Evolutionary conservation across 2,329 filamentous ascomycete genomes (phyloP).

Genomic region (Penicillium sp.): DNA sequence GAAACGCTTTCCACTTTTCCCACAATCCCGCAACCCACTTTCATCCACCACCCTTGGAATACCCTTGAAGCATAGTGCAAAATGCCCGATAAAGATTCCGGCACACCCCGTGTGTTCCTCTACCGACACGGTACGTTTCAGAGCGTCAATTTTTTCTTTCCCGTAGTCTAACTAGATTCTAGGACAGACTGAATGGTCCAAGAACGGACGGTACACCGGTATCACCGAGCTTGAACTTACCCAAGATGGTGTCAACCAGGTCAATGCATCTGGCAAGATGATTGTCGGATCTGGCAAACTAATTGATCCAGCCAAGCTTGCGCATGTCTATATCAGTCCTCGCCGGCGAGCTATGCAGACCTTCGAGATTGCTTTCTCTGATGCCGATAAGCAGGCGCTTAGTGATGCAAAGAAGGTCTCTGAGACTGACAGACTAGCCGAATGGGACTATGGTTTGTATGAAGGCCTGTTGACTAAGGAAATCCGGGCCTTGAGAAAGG

Average conservation of each 20-base stretch:
- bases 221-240: conserved; percentile 47
- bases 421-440: conserved; percentile 53
- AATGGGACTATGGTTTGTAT: conserved; percentile 65
- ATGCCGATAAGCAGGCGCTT: conserved; percentile 24
- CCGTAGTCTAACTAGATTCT: not conserved
- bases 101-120: conserved; percentile 41
- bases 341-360: conserved; percentile 50
- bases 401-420: conserved; percentile 38
- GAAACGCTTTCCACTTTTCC: not conserved
- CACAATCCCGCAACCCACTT: conserved; percentile 5
- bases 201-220: conserved; percentile 48
- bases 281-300: conserved; percentile 53
- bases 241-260: conserved; percentile 43
- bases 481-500: conserved; percentile 49
- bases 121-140: conserved; percentile 36
- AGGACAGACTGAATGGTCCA: conserved; percentile 49
- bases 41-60: not conserved
- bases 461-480: conserved; percentile 56
- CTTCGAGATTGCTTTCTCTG: conserved; percentile 46
- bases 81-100: conserved; percentile 40
- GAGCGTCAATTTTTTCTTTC: not conserved
- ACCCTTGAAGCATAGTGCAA: not conserved
- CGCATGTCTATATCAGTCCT: conserved; percentile 52
- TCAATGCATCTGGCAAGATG: conserved; percentile 43
- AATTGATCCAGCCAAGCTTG: conserved; percentile 51